These are phyloP conservation scores for Ogataea populi-albae DNA, from an alignment of 805 yeast genomes.

Conservation along the genomic window DNA sequence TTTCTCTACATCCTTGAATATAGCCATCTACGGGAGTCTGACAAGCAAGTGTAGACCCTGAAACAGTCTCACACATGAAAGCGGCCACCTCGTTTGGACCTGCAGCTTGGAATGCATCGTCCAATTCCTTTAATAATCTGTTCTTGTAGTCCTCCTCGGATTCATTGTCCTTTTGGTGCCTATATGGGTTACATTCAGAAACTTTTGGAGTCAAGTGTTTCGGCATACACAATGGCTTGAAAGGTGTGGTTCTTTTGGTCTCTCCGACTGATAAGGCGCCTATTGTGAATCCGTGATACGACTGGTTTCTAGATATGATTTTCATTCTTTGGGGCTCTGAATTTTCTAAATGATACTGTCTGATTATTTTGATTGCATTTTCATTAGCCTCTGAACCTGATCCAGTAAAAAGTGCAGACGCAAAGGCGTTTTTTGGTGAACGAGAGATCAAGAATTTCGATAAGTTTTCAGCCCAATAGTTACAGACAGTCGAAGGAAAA, in stretches of 20 bases:
- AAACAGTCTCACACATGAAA: constrained; percentile 43
- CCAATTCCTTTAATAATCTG: constrained; percentile 37
- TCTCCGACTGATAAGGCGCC: too few species aligned
- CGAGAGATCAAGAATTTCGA: constrained; percentile 1
- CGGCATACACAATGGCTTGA: constrained; percentile 24
- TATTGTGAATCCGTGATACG: constrained; percentile 55
- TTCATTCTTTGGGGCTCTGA: constrained; percentile 40
- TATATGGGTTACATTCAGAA: constrained; percentile 32
- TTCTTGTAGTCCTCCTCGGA: constrained; percentile 34
- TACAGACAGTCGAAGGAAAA: constrained; percentile 5
- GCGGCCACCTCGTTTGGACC: constrained; percentile 45
- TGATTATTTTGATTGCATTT: constrained; percentile 70
- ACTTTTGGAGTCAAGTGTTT: constrained; percentile 22
- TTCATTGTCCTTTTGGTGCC: constrained; percentile 33
- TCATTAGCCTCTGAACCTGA: constrained; percentile 81
- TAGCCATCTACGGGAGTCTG: constrained; percentile 45
- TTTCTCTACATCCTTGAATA: constrained; percentile 40
- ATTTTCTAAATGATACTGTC: constrained; percentile 43
- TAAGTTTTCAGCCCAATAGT: constrained; percentile 6
- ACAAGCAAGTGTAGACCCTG: constrained; percentile 45
- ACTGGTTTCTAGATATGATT: constrained; percentile 40
- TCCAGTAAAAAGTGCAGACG: constrained; percentile 36
- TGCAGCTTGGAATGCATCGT: constrained; percentile 35
- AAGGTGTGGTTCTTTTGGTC: constrained; percentile 33
- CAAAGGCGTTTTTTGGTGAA: constrained; percentile 1